Base-by-base conservation (phyloP, 1,284 basidiomycete genomes). In the Apiotrichum laibachii region DNA sequence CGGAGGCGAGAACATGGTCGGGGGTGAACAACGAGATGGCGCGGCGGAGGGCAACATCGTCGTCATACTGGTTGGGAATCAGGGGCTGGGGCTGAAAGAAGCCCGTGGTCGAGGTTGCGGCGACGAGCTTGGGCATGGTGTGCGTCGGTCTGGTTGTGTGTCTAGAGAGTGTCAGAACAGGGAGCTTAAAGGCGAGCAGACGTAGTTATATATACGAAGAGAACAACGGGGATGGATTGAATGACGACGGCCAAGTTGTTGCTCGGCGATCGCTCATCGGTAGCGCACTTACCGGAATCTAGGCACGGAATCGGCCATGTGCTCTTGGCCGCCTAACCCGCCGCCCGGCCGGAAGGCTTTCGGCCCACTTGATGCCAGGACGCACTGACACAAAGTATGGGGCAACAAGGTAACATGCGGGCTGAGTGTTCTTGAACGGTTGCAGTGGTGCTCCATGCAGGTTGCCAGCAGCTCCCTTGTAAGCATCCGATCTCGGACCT, bases 51-150 rank as follows among this genome's bases (percentile, higher is more conserved):
- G 53, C 44, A 26, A 49, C 56, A 34, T 61, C 60, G 19, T 61
- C 60, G 15, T 11, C 37, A 44, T 43, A 57, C 39, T 52, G 53
- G 53, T 61, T 61, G 18, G 50, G 39, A 12, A 54, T 33, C 6
- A 16, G 12, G 13, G 60, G 60, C 21, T 57, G 56, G 3, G 48
- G 31, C 60, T 61, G 60, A 49, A 61, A 57, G 53, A 55, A 61
- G 49, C 60, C 60, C 22, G 56, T 55, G 10, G 50, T 53, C 21
- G 33, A 39, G 6, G 51, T 53, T n/a, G 51, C 51, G 9, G 31
- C 26, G 42, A 53, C 42, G 31, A 53, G 51, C n/a, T 53, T 43
- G 50, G 22, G 9, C 39, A 50, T 40, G 19, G 10, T 21, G 43
- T 4, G 9, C 22, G 19, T 11, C 2, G 33, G 2, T 42, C 16